Base-by-base conservation (phyloP, 2,329 filamentous ascomycete genomes). In the Chrysosporium queenslandicum region DNA sequence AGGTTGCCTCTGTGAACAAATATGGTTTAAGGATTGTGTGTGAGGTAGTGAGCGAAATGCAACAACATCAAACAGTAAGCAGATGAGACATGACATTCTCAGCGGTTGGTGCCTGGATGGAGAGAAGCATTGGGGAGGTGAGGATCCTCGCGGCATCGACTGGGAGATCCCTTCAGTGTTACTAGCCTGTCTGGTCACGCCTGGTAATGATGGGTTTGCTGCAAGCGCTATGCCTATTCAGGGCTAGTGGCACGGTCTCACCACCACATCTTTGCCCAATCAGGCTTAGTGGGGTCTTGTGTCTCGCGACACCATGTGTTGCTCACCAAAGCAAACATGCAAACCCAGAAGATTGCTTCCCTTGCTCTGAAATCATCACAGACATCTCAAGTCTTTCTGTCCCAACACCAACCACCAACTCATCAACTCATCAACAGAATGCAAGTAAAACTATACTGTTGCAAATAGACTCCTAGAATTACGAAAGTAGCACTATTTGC, bases 181-280 rank as follows among this genome's bases (percentile, higher is more conserved):
- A 42, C 52, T 43, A 40, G 23, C 32, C 52, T 29, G 29, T n/a
- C 46, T 40, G 27, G 27, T 29, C 27, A 29, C 27, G 9, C 9
- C 27, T 18, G 43, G 27, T 52, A n/a, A n/a, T n/a, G n/a, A n/a
- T n/a, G n/a, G n/a, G n/a, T 52, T 42, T 52, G 48, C 53, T 52
- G 42, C 48, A 54, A 36, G 37, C 53, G 43, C 53, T 45, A 54
- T 40, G 4, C 53, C 29, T 2, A 14, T 4, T 16, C 2, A 29
- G 39, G 37, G 4, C 48, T 52, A 48, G 46, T 8, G 30, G 1
- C 4, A 3, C 2, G 11, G 27, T 23, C 25, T 23, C 40, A 45
- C 46, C 16, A 29, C 16, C 21, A 8, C 20, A 14, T 20, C 30
- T 43, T 12, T 25, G 14, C 47, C 42, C 14, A 20, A 34, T 34